Base-by-base conservation (phyloP, 2,329 filamentous ascomycete species). In the Fusarium oligoseptatum region DNA sequence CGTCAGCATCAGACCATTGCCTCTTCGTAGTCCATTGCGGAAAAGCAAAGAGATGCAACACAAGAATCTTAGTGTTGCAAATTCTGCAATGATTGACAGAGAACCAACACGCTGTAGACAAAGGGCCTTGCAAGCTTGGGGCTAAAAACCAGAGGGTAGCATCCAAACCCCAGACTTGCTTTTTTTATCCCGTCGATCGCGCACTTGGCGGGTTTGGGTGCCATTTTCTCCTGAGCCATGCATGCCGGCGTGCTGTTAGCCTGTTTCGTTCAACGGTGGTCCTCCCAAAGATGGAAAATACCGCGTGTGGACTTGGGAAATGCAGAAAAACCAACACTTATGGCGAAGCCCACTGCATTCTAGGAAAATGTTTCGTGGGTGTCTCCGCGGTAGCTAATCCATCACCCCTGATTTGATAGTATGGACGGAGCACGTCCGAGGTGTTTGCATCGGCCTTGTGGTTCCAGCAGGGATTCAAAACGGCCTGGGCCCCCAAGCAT, bases 211-310 rank as follows among this genome's bases (percentile, higher is more conserved):
- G 34, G 52, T 15, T 34, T 22, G n/a, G n/a, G 27, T 14, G 24
- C 43, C 52, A 15, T 37, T 56, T 55, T 29, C 52, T 56, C 52
- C 52, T 56, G 52, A 36, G 29, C 29, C n/a, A 56, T 56, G 52
- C 52, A 56, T 56, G n/a, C n/a, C 32, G 52, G 27, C 32, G n/a
- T 20, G 3, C n/a, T 55, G 29, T 37, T 56, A 20, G n/a, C 27
- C 32, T 37, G 29, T 34, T 56, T 15, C 17, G n/a, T 32, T 14
- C 17, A 22, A 56, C n/a, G n/a, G 52, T 56, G 4, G 52, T 14
- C 8, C 29, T 36, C 11, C n/a, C 12, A 8, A 34, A 24, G 29
- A 56, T 32, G 50, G 15, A 34, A 32, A 55, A 55, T 32, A 20
- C 24, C 24, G 50, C 50, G 29, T n/a, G 17, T 34, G 17, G 27